Evolutionary conservation across 164 flowering plant genomes (phyloP).

Genomic region (Berberis vulgaris): DNA sequence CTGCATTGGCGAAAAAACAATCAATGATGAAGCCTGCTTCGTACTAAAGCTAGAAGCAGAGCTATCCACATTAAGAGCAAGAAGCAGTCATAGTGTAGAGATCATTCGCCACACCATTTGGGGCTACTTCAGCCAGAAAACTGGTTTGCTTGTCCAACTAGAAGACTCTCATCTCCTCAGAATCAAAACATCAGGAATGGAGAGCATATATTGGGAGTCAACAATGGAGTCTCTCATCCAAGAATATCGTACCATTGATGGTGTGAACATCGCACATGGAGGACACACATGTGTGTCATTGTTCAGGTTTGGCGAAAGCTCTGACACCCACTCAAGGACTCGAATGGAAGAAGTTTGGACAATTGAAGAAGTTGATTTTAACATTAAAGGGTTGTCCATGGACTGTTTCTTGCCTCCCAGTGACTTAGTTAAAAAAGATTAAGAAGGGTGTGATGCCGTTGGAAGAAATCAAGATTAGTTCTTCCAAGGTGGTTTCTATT

Average conservation of each 20-base stretch:
- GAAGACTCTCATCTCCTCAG: conserved; percentile 77
- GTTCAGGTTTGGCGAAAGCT: conserved; percentile 59
- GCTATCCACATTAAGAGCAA: conserved; percentile 36
- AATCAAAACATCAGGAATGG: conserved; percentile 39
- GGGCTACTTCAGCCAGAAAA: conserved; percentile 93
- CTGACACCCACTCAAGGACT: conserved; percentile 55
- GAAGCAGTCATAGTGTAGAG: conserved; percentile 72
- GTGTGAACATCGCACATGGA: conserved; percentile 68
- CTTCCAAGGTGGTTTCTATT: conserved; percentile 45
- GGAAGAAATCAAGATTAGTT: conserved; percentile 22
- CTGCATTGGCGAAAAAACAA: conserved; percentile 69
- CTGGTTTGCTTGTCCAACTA: conserved; percentile 63
- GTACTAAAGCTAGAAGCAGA: conserved; percentile 70
- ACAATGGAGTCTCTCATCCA: conserved; percentile 66
- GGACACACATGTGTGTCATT: conserved; percentile 60
- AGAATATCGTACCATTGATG: conserved; percentile 70
- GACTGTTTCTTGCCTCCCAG: conserved; percentile 85
- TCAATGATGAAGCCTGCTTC: conserved; percentile 78
- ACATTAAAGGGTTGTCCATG: conserved; percentile 68
- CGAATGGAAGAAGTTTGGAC: conserved; percentile 85
- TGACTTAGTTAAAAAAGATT: conserved; percentile 58
- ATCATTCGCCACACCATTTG: conserved; percentile 75
- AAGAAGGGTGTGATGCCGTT: conserved; percentile 20
- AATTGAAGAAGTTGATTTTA: conserved; percentile 83
- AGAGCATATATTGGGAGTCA: conserved; percentile 76